Base-by-base conservation (phyloP, 306 rosid species). In the Trifolium repens region DNA sequence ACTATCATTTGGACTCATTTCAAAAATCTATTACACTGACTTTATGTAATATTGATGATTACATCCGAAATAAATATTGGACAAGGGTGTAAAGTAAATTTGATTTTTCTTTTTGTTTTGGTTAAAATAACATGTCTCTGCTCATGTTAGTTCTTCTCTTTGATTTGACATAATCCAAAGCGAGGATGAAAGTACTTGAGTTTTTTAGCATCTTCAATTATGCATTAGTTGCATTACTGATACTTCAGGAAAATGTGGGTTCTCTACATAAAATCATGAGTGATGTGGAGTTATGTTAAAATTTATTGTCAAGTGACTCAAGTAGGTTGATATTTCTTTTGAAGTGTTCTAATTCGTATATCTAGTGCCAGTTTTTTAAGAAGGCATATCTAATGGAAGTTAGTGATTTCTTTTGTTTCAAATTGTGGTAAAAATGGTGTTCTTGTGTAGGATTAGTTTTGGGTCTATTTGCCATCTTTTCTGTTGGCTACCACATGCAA, bases 1-100 rank as follows among this genome's bases (percentile, higher is more conserved):
- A 64, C 70, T 74, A 26, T 52, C 17, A 71, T 3, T 52, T 39
- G 73, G 78, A 59, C 73, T 55, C 58, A 81, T 83, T 44, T 42
- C 44, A 61, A 57, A 27, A 52, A 47, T 42, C 44, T 62, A 32
- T 42, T 78, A 15, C 19, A 14, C n/a, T 14, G 19, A 37, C 27
- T 64, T 65, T 44, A 26, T 52, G 43, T 46, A 42, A 49, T 71
- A 70, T 54, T 54, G 60, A 74, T 52, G 61, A 54, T 59, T 76
- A 34, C 66, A 54, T 34, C 17, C 43, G 47, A 79, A 57, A 73
- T 52, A 65, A 73, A 47, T 63, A 42, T 61, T 69, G 69, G 73
- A 47, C 44, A 19, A 44, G 53, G 55, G 12, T 37, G 13, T 44
- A 14, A 54, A 22, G 11, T 52, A 64, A 63, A 40, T 58, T 14